Percentiles rank a stretch among this genome's conserved stretches.
These are phyloP conservation scores for Pinus albicaulis DNA, from an alignment of 75 land plant genomes.

Conservation along the genomic window DNA sequence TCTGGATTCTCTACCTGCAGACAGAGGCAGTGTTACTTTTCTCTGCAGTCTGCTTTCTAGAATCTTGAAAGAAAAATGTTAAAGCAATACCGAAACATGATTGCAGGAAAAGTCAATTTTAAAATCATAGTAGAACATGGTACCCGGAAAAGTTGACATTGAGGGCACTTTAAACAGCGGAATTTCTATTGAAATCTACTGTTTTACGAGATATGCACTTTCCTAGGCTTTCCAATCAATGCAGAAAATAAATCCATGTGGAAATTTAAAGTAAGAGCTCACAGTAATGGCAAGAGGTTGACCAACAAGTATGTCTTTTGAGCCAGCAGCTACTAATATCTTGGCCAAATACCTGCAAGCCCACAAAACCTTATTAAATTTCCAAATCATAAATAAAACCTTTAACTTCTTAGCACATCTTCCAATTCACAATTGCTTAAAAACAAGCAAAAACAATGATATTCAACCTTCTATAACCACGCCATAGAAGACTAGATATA, in stretches of 20 bases:
- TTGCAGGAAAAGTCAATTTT: no score
- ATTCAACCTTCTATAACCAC: background rate
- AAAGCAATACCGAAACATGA: background rate
- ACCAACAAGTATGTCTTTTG: constrained; percentile 89
- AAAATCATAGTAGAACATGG: background rate
- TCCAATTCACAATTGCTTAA: background rate
- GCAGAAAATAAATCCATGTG: background rate
- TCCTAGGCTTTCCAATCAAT: background rate
- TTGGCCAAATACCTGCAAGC: constrained; percentile 79
- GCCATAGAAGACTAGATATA: background rate
- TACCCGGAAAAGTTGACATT: constrained; percentile 5
- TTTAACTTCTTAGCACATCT: background rate
- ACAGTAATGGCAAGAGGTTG: constrained; percentile 81
- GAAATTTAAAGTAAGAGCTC: constrained; percentile 11
- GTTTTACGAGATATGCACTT: background rate
- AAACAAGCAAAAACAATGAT: no score
- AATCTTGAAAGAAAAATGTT: background rate
- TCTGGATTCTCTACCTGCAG: constrained; percentile 47
- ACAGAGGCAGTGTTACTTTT: background rate
- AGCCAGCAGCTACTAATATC: constrained; percentile 88
- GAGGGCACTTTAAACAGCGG: background rate
- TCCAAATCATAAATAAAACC: background rate
- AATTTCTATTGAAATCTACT: background rate
- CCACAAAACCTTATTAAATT: background rate
- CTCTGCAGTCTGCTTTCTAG: background rate